Percentiles rank a stretch among this genome's conserved stretches.
Evolutionary conservation across 2,329 filamentous ascomycete genomes (phyloP).

Genomic region (Penicillium sclerotigenum): DNA sequence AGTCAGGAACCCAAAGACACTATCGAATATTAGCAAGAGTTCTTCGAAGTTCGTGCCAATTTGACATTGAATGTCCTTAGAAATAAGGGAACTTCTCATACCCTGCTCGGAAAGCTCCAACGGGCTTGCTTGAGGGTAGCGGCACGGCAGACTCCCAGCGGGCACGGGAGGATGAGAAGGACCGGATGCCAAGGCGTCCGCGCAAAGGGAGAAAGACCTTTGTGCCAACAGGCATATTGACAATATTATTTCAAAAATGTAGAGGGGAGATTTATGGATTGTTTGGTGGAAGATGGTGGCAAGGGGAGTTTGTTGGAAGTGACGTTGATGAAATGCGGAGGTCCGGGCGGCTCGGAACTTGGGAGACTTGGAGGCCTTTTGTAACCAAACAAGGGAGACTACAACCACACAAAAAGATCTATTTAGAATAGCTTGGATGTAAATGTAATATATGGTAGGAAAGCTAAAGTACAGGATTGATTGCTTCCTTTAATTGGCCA

Average conservation of each 20-base stretch:
- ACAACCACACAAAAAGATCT: not conserved
- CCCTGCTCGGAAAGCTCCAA: conserved; percentile 71
- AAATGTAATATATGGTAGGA: not conserved
- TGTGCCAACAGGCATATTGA: conserved; percentile 16
- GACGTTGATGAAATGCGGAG: conserved; percentile 20
- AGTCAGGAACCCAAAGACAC: conserved; percentile 86
- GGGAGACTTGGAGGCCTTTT: conserved; percentile 1
- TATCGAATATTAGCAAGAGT: conserved; percentile 39
- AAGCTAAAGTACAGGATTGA: conserved; percentile 12
- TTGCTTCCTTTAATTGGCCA: conserved; percentile 36
- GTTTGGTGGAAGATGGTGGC: conserved; percentile 12
- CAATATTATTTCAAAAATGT: not conserved
- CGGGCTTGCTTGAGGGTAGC: conserved; percentile 60
- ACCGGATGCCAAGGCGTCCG: conserved; percentile 24
- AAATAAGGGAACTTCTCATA: conserved; percentile 41
- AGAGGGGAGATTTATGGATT: not conserved
- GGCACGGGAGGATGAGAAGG: conserved; percentile 40
- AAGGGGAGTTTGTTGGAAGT: conserved; percentile 15
- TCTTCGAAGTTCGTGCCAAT: not conserved
- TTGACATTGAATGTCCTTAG: not conserved
- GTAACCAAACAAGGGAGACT: not conserved
- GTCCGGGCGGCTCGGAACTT: conserved; percentile 20
- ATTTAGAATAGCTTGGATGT: conserved; percentile 1
- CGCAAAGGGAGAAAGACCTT: conserved; percentile 22
- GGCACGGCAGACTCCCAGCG: conserved; percentile 39